phyloP scores from a whole-genome alignment of 345 rosid species.

The Cardamine chenopodiifolia region DNA sequence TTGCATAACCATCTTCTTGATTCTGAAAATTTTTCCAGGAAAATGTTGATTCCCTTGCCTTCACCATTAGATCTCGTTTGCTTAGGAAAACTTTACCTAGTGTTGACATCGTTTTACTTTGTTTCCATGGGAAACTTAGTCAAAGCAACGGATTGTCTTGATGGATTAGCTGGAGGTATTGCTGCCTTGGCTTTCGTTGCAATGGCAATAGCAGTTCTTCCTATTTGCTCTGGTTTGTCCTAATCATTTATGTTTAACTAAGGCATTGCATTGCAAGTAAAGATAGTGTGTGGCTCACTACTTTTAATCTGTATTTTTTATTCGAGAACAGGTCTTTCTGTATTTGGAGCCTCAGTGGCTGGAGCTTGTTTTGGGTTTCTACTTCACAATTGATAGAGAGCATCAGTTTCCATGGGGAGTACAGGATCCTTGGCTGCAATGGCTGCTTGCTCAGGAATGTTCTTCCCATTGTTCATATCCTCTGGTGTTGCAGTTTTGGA shows the following conservation, averaged over 20 bases:
- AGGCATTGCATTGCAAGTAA: not conserved
- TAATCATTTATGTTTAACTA: not conserved
- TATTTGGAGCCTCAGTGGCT: constrained; percentile 95
- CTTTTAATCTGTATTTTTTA: not conserved
- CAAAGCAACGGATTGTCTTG: constrained; percentile 75
- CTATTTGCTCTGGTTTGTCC: constrained; percentile 82
- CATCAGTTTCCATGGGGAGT: constrained; percentile 81
- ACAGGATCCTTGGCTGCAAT: constrained; percentile 90
- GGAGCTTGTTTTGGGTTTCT: constrained; percentile 95
- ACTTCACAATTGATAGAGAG: constrained; percentile 79
- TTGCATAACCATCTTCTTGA: constrained; percentile 19
- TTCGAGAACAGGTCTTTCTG: constrained; percentile 60
- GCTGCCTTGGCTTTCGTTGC: constrained; percentile 83
- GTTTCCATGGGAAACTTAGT: constrained; percentile 86
- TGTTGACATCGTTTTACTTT: constrained; percentile 76
- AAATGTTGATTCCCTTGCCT: constrained; percentile 81
- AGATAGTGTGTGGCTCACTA: constrained; percentile 5
- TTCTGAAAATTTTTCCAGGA: constrained; percentile 53
- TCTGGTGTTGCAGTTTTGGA: constrained; percentile 78
- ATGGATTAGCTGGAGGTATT: constrained; percentile 87
- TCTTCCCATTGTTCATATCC: constrained; percentile 77
- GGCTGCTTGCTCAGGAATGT: constrained; percentile 98
- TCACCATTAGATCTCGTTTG: constrained; percentile 78
- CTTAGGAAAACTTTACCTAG: constrained; percentile 68
- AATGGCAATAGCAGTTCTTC: constrained; percentile 89